Evolutionary conservation across 305 asterid species (phyloP), one percentile per base, ranked within the genome.

Genomic region (Salvia sclarea): DNA sequence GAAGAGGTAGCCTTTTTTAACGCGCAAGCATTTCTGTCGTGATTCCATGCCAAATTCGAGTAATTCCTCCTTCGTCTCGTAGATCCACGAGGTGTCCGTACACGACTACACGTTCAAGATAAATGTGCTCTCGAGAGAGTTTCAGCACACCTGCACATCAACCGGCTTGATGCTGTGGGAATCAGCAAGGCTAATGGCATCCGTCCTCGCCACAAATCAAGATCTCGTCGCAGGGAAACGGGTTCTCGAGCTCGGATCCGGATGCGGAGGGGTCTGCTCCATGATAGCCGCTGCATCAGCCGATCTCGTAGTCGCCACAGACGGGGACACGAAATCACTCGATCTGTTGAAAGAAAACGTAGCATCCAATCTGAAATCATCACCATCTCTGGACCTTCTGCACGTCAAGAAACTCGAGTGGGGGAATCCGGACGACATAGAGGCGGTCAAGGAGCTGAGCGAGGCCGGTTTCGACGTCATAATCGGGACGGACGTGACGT

Each of bases 151-250:
- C n/a, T 94, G 99, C 82, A 68, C 83, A 67, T 88, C 99, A 59
- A 94, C 99, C 9, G 97, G 99, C 68, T 77, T 91, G 72, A 94
- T 94, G 96, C 84, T 94, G 41, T 94, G 99, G 99, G 99, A 91
- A 79, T 91, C 97, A 43, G 96, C 99, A 33, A 77, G 81, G 70
- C 63, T 94, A 57, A 94, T 94, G 97, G 93, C 96, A 35, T 81
- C 88, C 0, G 59, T 91, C 52, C 88, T 94, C 4, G 91, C 97
- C 18, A 76, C 89, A 70, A 87, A 91, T 69, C 88, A 45, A 8
- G 61, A 68, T 11, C 85, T 91, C 21, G 82, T 86, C 61, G 61
- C 93, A 2, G 85, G 90, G 37, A 91, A 81, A 75, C 82, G 82
- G 64, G 93, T 94, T 37, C 71, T 94, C 58, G 99, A 94, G 75